Conservation (phyloP, 164 flowering plant species). For the Saururus chinensis region DNA sequence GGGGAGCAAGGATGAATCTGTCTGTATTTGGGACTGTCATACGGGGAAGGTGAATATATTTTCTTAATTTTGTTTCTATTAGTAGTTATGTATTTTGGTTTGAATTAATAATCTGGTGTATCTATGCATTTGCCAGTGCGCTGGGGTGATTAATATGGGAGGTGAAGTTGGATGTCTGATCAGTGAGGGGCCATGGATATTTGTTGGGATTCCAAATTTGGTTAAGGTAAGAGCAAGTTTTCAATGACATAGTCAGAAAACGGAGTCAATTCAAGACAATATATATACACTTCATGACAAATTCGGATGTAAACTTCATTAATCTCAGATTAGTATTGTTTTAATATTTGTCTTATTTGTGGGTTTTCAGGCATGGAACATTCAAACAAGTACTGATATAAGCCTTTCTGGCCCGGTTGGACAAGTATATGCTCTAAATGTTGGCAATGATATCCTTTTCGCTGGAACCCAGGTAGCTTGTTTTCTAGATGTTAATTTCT, state of each 20-base stretch:
- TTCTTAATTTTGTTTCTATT: not conserved
- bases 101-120: too few species aligned
- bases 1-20: slow-evolving; percentile 61
- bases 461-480: slow-evolving; percentile 78
- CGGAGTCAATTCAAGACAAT: not conserved
- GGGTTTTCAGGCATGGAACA: slow-evolving; percentile 67
- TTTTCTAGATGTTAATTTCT: not conserved
- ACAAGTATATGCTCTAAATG: slow-evolving; percentile 78
- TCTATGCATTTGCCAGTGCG: slow-evolving; percentile 32
- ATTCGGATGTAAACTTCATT: not conserved
- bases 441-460: slow-evolving; percentile 75
- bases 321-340: too few species aligned
- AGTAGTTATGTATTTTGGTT: not conserved
- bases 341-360: not conserved
- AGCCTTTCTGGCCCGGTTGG: slow-evolving; percentile 82
- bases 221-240: slow-evolving; percentile 49
- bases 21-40: slow-evolving; percentile 75
- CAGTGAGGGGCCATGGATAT: slow-evolving; percentile 93
- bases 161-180: slow-evolving; percentile 89
- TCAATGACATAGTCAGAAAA: not conserved
- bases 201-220: slow-evolving; percentile 71
- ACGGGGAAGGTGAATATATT: slow-evolving; percentile 63
- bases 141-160: slow-evolving; percentile 50
- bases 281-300: not conserved
- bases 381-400: slow-evolving; percentile 41